Evolutionary conservation across 2,329 filamentous ascomycete genomes (phyloP), one percentile per base, ranked within the genome.

Genomic region (Leptodontidium sp.): DNA sequence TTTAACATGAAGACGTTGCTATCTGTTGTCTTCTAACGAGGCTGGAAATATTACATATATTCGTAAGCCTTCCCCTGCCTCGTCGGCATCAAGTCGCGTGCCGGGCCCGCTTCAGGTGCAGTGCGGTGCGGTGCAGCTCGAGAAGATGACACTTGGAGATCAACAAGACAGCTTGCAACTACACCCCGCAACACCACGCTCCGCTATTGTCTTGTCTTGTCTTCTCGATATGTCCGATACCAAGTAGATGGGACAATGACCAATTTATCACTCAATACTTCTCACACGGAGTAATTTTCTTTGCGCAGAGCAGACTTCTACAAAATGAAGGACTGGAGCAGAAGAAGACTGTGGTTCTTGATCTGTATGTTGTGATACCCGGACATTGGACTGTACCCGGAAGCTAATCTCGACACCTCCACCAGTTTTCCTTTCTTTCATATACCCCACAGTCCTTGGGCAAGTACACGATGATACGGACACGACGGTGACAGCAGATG

Each of bases 341-440:
- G 69, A 70, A 75, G 74, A 72, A 75, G 74, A 72, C 72, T 78
- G 73, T 76, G 76, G 72, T 73, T 77, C 55, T 73, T 79, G 47
- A 70, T 78, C 63, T 68, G 78, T 79, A 76, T 59, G 76, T 71
- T 58, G 57, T 57, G 35, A 35, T 69, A 57, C 45, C 32, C 40
- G 59, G 38, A 59, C 21, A 6, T 21, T 59, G 47, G 47, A 17
- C 17, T 61, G 45, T 53, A 53, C 45, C 26, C 35, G 12, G 57
- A 57, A 59, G 64, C 67, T 66, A 62, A 65, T 50, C 26, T 59
- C 45, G 14, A 49, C 58, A 49, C 15, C 32, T 57, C 61, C 35
- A 35, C 59, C 45, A 78, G 77, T 76, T 43, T 72, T 76, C 61
- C 67, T 77, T 40, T 75, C 77, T 58, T 63, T 75, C 50, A 49